Evolutionary conservation across 2,329 filamentous ascomycete genomes (phyloP).

Genomic region (Botryotinia narcissicola): DNA sequence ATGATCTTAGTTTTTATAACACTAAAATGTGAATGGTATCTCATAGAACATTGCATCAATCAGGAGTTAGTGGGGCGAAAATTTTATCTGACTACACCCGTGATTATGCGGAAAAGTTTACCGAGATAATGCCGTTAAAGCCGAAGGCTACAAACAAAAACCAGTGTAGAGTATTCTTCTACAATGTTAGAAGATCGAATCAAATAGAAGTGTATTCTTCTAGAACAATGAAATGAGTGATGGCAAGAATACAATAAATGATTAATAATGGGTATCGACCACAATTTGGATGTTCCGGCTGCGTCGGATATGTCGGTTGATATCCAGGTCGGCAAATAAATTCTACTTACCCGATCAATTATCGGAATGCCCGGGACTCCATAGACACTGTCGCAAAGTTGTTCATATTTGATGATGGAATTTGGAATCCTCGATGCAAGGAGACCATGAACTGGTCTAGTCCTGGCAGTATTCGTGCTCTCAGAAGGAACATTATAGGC

Average conservation of each 20-base stretch:
- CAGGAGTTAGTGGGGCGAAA: conserved; percentile 2
- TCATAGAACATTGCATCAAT: neutral
- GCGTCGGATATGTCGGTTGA: neutral
- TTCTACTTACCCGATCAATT: neutral
- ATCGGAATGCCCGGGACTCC: neutral
- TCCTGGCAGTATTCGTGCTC: neutral
- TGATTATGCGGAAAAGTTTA: neutral
- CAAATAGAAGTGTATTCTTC: neutral
- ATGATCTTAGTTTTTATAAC: neutral
- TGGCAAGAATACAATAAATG: neutral
- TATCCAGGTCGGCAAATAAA: neutral
- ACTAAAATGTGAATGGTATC: neutral
- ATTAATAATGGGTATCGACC: neutral
- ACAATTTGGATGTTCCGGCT: neutral
- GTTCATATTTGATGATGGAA: neutral
- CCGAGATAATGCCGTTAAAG: conserved; percentile 7
- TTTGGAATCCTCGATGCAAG: neutral
- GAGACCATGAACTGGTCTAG: no score
- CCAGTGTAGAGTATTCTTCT: neutral
- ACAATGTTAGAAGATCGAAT: neutral
- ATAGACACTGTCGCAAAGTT: neutral
- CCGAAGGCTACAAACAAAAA: neutral
- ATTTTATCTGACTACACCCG: conserved; percentile 7
- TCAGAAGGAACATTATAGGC: neutral
- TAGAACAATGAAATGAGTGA: neutral